Base-by-base conservation (phyloP, 2,329 filamentous ascomycete species). In the Colletotrichum spaethianum region DNA sequence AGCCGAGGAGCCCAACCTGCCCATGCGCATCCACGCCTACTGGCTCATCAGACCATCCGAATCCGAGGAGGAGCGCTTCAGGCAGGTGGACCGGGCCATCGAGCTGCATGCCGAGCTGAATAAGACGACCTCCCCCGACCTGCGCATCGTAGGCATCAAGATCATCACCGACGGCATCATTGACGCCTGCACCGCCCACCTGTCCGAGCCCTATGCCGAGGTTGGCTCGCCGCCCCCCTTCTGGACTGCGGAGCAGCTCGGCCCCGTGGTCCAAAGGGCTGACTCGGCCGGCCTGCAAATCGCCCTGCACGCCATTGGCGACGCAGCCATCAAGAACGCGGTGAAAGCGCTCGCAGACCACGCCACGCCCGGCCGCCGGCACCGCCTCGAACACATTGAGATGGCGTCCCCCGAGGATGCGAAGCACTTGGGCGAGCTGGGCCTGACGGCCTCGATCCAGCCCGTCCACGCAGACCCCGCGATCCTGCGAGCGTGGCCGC, bases 331-430 rank as follows among this genome's bases (percentile, higher is more conserved):
- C 42, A 81, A 80, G 63, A 85, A 84, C 70, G 87, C 86, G 16
- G 82, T 90, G 69, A 85, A 89, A 75, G 82, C 82, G 0, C 80
- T 90, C 23, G 84, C 74, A 7, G 77, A 74, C 73, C 78, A 75
- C 44, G 78, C 76, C 0, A 78, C 75, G 69, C 82, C 84, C 0
- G 82, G 80, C 20, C 82, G 84, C 48, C 82, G 88, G 46, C 88
- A 89, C 70, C 84, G 88, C 12, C 87, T 90, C 75, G 88, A 90
- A 79, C 88, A 90, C 76, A 81, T 90, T 23, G 88, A 90, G 78
- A 82, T 90, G 61, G 82, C 88, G 0, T 82, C 82, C 0, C 82
- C 83, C 2, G 81, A 81, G 59, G 88, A 90, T 75, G 88, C 86
- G 3, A 82, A 78, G 18, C 80, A 87, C 11, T 82, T 90, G 8